Base-by-base conservation (phyloP, 805 yeast species). In the Zygotorulaspora chibaensis region DNA sequence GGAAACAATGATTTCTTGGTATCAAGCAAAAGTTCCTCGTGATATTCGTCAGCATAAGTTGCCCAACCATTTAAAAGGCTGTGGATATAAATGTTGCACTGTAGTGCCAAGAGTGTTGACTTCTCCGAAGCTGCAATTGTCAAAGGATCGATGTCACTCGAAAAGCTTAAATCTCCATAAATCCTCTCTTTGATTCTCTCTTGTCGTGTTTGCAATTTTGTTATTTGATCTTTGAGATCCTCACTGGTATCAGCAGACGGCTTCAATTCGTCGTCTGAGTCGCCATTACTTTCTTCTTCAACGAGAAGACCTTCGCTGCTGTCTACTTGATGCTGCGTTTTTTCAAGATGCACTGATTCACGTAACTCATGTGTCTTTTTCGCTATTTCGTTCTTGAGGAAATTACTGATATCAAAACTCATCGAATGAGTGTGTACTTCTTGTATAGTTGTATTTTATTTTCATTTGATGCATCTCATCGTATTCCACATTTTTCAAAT, bases 1-100 rank as follows among this genome's bases (percentile, higher is more conserved):
- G 84, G 82, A 33, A 75, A 68, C 23, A 82, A 55, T 50, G 75
- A 66, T 42, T 57, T 64, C 54, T 75, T 75, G 2, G 84, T 78
- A 33, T 79, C 81, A 2, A 54, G 46, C 1, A 76, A 48, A 10
- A 76, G 46, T 2, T 57, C 61, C 23, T 50, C 55, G 29, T 58
- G 54, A 34, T 56, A 50, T 8, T 56, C 52, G 5, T 45, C 50
- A 8, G n/a, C 16, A 12, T 25, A 17, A 3, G 50, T 35, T 11
- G 66, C 67, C 77, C 81, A 76, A 38, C 58, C 53, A 3, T 51
- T 20, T 15, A 78, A 58, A 6, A 67, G 41, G 1, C 45, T 35
- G 42, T 71, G 69, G 13, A 71, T 63, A 45, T 54, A 58, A 2
- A 57, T 42, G 41, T 72, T 69, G 77, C 83, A 78, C 38, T 65